Conservation (phyloP, 208 protist genomes). For the Herpetomonas samuelpessoai region DNA sequence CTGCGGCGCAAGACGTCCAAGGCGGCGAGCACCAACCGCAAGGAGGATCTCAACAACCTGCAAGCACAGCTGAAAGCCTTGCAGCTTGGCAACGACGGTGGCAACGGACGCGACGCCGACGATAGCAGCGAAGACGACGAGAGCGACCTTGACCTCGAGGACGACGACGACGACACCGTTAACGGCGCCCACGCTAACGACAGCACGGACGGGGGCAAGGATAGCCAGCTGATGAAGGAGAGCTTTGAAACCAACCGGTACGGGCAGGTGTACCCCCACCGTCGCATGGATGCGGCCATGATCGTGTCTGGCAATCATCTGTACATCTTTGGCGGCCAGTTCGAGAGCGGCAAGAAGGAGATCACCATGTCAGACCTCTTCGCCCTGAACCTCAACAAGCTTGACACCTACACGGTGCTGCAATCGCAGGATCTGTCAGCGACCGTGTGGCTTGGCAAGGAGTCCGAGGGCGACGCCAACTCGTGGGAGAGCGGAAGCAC, state of each 20-base stretch:
- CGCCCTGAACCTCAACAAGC: slow-evolving; percentile 75
- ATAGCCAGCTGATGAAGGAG: slow-evolving; percentile 47
- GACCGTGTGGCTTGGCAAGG: slow-evolving; percentile 80
- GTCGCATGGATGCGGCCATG: slow-evolving; percentile 81
- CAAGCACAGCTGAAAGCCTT: slow-evolving; percentile 62
- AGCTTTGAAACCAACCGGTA: slow-evolving; percentile 66
- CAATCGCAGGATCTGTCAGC: slow-evolving; percentile 83
- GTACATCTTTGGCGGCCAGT: slow-evolving; percentile 89
- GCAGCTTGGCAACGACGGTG: slow-evolving; percentile 22
- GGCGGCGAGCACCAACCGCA: neutral
- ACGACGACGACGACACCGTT: slow-evolving; percentile 20
- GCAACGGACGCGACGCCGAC: slow-evolving; percentile 9
- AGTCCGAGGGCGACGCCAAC: slow-evolving; percentile 65
- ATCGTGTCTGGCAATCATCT: slow-evolving; percentile 63
- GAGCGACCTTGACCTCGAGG: slow-evolving; percentile 15
- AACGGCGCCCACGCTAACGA: neutral
- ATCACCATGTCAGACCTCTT: slow-evolving; percentile 90
- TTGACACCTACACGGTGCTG: slow-evolving; percentile 76
- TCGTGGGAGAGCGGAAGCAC: slow-evolving; percentile 90
- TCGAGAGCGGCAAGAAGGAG: slow-evolving; percentile 84
- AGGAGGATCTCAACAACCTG: slow-evolving; percentile 37
- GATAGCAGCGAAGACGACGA: slow-evolving; percentile 24
- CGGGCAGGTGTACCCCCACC: slow-evolving; percentile 71
- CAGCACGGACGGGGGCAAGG: neutral
- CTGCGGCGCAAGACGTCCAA: slow-evolving; percentile 37